Evolutionary conservation across 2,329 filamentous ascomycete genomes (phyloP), one percentile per base, ranked within the genome.

Genomic region (Cercospora nicotianae): DNA sequence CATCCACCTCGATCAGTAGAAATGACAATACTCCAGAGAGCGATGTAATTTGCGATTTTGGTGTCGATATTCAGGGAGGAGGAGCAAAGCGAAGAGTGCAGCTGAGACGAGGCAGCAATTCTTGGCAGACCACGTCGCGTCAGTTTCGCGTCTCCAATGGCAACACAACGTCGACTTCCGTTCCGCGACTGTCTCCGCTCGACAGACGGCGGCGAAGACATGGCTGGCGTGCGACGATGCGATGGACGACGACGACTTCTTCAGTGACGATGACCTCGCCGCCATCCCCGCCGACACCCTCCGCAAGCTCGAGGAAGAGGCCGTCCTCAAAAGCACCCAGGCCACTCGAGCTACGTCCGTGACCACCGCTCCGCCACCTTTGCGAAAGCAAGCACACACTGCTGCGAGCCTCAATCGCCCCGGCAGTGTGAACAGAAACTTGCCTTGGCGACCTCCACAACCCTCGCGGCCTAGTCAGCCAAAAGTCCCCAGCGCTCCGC

Each of bases 191-290:
- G 53, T 58, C 26, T 58, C 53, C 26, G 53, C 16, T 31, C 23
- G 30, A 33, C 26, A 30, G 53, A 58, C 28, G 7, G 62, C 13
- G 20, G n/a, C 48, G 62, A 31, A 51, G 31, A 64, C 20, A 64
- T 67, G 66, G 66, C 61, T 59, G 28, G 20, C 2, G 8, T n/a
- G 8, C 31, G 13, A 23, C 39, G 18, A 20, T 31, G 64, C 59
- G 28, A 68, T 68, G 66, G 79, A 80, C 67, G 79, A 82, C 69
- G 80, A 83, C 70, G 81, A 84, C 67, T 82, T 81, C 67, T 81
- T 80, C 74, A 81, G 75, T 70, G 82, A 82, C 76, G 77, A 81
- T 72, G 82, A 80, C 73, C 75, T 84, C 64, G 81, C 82, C 72
- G 77, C 78, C 69, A 77, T 85, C 57, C 81, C 83, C 36, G 77